Conservation (phyloP, 352 stramenopile genomes). For the Pythium aquatile region DNA sequence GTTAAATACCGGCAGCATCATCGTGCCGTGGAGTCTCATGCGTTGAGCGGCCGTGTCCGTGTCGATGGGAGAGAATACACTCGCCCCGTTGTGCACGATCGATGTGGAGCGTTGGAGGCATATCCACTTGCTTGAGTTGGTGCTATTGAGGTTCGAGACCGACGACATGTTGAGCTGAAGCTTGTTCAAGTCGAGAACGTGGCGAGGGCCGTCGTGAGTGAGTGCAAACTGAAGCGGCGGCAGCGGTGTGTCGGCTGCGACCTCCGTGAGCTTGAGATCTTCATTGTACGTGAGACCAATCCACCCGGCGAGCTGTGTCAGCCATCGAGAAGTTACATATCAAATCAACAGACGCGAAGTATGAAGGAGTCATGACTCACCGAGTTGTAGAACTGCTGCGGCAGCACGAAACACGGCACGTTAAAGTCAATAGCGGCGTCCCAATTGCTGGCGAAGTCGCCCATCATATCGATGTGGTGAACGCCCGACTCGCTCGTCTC, state of each 20-base stretch:
- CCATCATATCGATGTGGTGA: slow-evolving; percentile 39
- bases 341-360: no score
- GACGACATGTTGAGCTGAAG: slow-evolving; percentile 36
- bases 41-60: slow-evolving; percentile 38
- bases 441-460: slow-evolving; percentile 56
- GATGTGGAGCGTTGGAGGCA: slow-evolving; percentile 58
- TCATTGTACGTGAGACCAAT: slow-evolving; percentile 46
- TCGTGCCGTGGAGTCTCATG: slow-evolving; percentile 49
- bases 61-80: slow-evolving; percentile 47
- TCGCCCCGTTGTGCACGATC: slow-evolving; percentile 52
- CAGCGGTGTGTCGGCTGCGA: slow-evolving; percentile 25
- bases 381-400: slow-evolving; percentile 60
- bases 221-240: slow-evolving; percentile 52
- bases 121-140: slow-evolving; percentile 25
- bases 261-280: slow-evolving; percentile 43
- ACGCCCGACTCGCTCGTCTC: not conserved
- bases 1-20: slow-evolving; percentile 58
- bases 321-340: not conserved
- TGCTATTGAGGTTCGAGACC: not conserved
- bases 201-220: slow-evolving; percentile 27
- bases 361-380: slow-evolving; percentile 22
- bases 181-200: slow-evolving; percentile 42
- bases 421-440: slow-evolving; percentile 62
- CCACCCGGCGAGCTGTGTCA: slow-evolving; percentile 47
- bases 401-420: slow-evolving; percentile 50